Base-by-base conservation (phyloP, 1,139 yeast species). In the Blastobotrys apis region DNA sequence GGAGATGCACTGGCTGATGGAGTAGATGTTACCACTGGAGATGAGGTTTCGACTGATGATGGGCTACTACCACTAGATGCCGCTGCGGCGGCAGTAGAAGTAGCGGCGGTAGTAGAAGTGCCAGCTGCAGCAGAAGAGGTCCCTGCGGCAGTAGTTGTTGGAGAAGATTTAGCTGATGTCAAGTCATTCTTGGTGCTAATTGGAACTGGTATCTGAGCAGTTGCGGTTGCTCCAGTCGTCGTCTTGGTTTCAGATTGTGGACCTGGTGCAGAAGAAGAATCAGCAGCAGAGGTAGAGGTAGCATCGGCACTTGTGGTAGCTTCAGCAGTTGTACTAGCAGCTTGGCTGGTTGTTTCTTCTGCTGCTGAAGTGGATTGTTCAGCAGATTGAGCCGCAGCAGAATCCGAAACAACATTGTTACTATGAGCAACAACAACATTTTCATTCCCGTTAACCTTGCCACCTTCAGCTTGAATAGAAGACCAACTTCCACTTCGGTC, bases 401-500 rank as follows among this genome's bases (percentile, higher is more conserved):
- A 16, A 6, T 45, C 40, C 8, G 47, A n/a, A n/a, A n/a, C n/a
- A n/a, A n/a, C n/a, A n/a, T n/a, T n/a, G n/a, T n/a, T n/a, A n/a
- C n/a, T n/a, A n/a, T n/a, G n/a, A n/a, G n/a, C n/a, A n/a, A n/a
- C n/a, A n/a, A n/a, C n/a, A n/a, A n/a, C n/a, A n/a, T n/a, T n/a
- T n/a, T n/a, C n/a, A n/a, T n/a, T n/a, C 13, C 87, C 92, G 56
- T 79, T 73, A 37, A 84, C 72, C 43, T 66, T 58, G 48, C 94
- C 95, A 55, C 71, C 75, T 32, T 68, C 67, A 29, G 92, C 79
- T 32, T 71, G 60, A 52, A 87, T 84, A 5, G 90, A 80, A 35
- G 71, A 60, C 84, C 86, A 82, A 27, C 65, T 56, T 36, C 95
- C 95, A 15, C 80, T 61, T 37, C 71, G 66, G 59, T 79, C 92